Conservation (phyloP, 2,329 filamentous ascomycete species). For the Canariomyces notabilis region DNA sequence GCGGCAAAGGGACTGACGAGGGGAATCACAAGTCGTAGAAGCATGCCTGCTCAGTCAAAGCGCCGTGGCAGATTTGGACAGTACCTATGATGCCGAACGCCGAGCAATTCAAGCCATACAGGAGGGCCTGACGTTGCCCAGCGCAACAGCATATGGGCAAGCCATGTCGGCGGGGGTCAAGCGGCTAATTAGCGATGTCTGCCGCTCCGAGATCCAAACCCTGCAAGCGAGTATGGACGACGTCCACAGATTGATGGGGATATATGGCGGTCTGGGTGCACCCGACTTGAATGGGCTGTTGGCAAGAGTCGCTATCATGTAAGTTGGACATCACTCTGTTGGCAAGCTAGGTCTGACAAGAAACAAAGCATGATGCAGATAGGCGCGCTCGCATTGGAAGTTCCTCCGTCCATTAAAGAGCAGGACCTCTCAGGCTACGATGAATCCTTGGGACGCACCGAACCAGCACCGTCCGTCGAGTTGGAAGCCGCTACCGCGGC, state of each 20-base stretch:
- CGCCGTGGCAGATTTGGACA: neutral
- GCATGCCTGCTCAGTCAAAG: neutral
- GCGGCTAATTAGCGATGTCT: constrained; percentile 14
- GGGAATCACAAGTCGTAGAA: constrained; percentile 5
- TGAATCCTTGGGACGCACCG: neutral
- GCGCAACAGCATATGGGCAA: neutral
- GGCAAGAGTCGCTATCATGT: constrained; percentile 14
- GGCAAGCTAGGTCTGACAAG: no score
- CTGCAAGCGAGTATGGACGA: constrained; percentile 5
- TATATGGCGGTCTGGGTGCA: constrained; percentile 1
- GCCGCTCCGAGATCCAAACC: constrained; percentile 8
- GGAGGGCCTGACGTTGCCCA: constrained; percentile 1
- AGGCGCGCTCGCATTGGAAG: constrained; percentile 9
- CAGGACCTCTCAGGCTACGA: constrained; percentile 1
- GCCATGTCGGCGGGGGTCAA: constrained; percentile 12
- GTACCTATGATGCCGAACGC: neutral
- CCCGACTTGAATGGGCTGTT: neutral
- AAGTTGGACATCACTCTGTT: no score
- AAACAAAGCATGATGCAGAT: neutral
- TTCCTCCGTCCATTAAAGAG: neutral
- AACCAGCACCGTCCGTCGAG: neutral
- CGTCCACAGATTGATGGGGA: constrained; percentile 4
- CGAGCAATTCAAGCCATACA: constrained; percentile 6
- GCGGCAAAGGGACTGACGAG: neutral
- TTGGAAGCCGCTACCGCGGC: constrained; percentile 5